phyloP scores from a whole-genome alignment of 2,329 filamentous ascomycete species.

The Coniella lustricola region DNA sequence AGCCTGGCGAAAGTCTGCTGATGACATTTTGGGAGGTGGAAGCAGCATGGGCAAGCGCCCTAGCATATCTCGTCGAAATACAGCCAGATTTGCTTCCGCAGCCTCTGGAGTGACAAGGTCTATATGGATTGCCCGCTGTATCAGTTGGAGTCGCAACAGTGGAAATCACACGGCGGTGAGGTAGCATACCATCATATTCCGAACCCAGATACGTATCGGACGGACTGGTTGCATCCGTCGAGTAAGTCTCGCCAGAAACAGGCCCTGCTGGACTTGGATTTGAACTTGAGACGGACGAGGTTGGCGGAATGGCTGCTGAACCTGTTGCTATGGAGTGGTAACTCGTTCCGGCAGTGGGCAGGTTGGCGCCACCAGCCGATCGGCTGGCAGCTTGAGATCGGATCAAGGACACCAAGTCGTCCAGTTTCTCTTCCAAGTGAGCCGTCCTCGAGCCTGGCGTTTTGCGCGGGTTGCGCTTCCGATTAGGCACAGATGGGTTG shows the following conservation, averaged over 20 bases:
- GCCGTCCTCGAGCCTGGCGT: constrained; percentile 31
- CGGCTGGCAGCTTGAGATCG: constrained; percentile 21
- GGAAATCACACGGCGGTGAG: too few species aligned
- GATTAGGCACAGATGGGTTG: constrained; percentile 34
- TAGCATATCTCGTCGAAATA: constrained; percentile 34
- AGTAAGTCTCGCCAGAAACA: not conserved
- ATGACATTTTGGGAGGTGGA: constrained; percentile 29
- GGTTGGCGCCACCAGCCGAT: constrained; percentile 2
- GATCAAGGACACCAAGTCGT: constrained; percentile 40
- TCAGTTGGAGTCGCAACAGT: too few species aligned
- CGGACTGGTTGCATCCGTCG: not conserved
- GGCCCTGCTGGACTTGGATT: not conserved
- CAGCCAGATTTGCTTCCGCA: constrained; percentile 31
- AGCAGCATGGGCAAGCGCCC: constrained; percentile 38
- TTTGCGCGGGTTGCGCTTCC: constrained; percentile 31
- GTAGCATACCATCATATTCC: not conserved
- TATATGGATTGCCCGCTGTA: not conserved
- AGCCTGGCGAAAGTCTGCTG: constrained; percentile 30
- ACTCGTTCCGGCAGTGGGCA: not conserved
- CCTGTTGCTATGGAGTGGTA: not conserved
- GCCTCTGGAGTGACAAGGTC: constrained; percentile 19
- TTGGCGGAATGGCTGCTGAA: constrained; percentile 4
- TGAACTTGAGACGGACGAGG: constrained; percentile 9
- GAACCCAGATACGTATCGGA: not conserved
- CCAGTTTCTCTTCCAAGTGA: constrained; percentile 42